phyloP scores from a whole-genome alignment of 176 grass and related monocot species.

The Avena eriantha region DNA sequence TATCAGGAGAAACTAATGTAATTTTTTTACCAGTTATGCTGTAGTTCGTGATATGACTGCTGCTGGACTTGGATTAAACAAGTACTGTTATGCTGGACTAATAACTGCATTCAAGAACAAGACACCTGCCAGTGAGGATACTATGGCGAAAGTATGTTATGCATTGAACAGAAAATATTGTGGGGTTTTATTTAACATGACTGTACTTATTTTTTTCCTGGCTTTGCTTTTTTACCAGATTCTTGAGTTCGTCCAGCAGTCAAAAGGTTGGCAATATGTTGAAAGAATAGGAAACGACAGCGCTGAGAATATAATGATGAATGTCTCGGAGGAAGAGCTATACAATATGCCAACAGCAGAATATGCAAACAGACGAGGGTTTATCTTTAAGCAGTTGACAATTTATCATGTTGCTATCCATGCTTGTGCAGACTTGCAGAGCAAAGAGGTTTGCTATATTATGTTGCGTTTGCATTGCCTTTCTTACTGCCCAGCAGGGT shows the following conservation, averaged over 20 bases:
- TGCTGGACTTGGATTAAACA: conserved; percentile 92
- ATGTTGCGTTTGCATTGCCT: conserved; percentile 26
- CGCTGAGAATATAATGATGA: conserved; percentile 99
- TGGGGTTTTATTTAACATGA: conserved; percentile 28
- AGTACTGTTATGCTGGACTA: conserved; percentile 96
- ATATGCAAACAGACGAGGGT: conserved; percentile 75
- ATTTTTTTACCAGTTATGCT: conserved; percentile 69
- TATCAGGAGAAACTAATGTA: conserved; percentile 24
- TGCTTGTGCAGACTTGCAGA: conserved; percentile 89
- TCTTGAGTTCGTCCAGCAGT: conserved; percentile 94
- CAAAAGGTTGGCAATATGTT: conserved; percentile 88
- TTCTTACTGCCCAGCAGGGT: conserved; percentile 37
- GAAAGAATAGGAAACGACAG: conserved; percentile 72
- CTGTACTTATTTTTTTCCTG: not conserved
- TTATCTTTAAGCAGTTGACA: conserved; percentile 67
- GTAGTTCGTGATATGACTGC: conserved; percentile 97
- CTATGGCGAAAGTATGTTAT: conserved; percentile 65
- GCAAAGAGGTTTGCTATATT: conserved; percentile 72
- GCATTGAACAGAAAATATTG: conserved; percentile 19
- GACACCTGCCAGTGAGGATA: conserved; percentile 67
- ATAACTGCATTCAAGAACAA: conserved; percentile 98
- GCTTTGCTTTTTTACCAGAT: conserved; percentile 61
- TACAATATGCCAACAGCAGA: conserved; percentile 98
- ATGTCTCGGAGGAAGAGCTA: conserved; percentile 90
- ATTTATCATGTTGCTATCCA: conserved; percentile 93